A percentile compares a stretch with the other conserved stretches of the same genome.
These are phyloP conservation scores for Symbiodinium natans DNA, from an alignment of 73 alveolate genomes.

Conservation along the genomic window DNA sequence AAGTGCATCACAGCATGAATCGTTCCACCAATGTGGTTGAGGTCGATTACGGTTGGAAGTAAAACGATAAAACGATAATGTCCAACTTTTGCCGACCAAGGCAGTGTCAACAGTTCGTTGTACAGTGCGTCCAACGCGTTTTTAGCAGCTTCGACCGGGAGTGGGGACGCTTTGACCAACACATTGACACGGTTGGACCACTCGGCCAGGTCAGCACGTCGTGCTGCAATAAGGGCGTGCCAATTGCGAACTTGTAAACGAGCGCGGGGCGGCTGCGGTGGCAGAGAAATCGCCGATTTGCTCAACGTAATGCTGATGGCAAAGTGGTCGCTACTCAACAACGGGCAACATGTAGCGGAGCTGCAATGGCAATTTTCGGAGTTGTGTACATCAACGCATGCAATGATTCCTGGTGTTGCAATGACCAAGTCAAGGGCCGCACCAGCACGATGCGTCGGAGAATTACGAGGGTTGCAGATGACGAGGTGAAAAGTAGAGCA, in stretches of 20 bases:
- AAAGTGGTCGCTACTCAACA: neutral
- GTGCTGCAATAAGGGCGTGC: neutral
- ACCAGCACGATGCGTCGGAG: neutral
- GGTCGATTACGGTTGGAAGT: too few species aligned
- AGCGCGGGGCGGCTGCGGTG: neutral
- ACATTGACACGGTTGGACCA: neutral
- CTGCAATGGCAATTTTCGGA: neutral
- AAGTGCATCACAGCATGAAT: too few species aligned
- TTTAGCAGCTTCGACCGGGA: neutral
- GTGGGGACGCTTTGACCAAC: neutral
- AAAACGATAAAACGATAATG: too few species aligned
- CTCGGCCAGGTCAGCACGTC: neutral
- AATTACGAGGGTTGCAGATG: neutral
- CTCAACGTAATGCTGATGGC: neutral
- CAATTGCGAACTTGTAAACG: neutral
- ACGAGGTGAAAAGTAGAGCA: neutral
- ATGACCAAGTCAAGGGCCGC: neutral
- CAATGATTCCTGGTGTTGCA: neutral
- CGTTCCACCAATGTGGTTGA: too few species aligned
- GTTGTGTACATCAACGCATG: neutral
- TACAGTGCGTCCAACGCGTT: neutral
- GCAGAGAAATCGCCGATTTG: neutral
- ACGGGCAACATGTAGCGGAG: neutral
- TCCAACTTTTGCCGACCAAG: neutral
- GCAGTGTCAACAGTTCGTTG: neutral